Conservation (phyloP, 1,284 basidiomycete genomes). For the Rhodofomes roseus region DNA sequence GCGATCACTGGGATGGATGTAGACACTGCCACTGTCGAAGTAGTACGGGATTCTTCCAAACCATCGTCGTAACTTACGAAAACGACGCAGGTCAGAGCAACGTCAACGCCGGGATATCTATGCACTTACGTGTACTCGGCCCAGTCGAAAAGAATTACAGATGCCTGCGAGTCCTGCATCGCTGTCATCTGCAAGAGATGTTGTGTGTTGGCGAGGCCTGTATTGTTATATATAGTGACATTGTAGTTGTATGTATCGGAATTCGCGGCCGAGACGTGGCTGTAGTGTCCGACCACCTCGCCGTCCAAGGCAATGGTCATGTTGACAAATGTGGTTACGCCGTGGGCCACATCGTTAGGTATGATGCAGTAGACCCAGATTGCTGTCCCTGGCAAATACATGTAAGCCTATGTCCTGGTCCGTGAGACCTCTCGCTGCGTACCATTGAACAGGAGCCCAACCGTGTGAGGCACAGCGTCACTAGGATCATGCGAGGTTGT, state of each 20-base stretch:
- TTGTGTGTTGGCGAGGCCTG: neutral
- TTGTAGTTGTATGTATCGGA: neutral
- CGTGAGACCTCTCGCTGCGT: neutral
- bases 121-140: conserved; percentile 3
- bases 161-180: neutral
- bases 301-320: neutral
- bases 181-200: neutral
- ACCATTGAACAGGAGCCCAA: neutral
- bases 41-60: no score
- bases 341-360: neutral
- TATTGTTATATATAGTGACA: neutral
- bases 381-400: neutral
- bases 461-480: neutral
- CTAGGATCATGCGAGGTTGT: neutral
- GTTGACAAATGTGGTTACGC: neutral
- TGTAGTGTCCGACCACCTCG: neutral
- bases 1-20: no score
- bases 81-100: neutral
- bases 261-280: neutral
- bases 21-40: no score
- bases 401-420: neutral
- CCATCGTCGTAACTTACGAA: neutral
- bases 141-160: conserved; percentile 3
- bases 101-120: no score
- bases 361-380: conserved; percentile 4